A percentile compares a stretch with the other conserved stretches of the same genome.
phyloP scores from a whole-genome alignment of 805 yeast genomes.

The Wickerhamiella lipophila region DNA sequence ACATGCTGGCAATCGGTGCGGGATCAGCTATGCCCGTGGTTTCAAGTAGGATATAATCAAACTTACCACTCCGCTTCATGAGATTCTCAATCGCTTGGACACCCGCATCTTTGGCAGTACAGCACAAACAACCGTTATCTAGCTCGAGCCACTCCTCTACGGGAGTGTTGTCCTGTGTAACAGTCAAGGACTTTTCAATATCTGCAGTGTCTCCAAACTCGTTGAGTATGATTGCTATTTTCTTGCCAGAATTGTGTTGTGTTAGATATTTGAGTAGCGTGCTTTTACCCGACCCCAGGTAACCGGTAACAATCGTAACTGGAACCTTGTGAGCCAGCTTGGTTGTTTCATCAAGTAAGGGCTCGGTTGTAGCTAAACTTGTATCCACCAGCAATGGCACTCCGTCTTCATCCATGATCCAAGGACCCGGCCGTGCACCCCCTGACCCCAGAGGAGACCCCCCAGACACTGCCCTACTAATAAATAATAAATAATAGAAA shows the following conservation, averaged over 20 bases:
- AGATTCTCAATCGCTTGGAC: constrained; percentile 86
- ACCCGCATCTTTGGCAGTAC: constrained; percentile 91
- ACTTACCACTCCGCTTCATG: constrained; percentile 54
- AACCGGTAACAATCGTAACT: constrained; percentile 86
- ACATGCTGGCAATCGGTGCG: constrained; percentile 92
- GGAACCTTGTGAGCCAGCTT: constrained; percentile 41
- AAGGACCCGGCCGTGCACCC: too few relatives aligned
- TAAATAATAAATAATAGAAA: neutral
- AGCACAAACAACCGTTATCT: constrained; percentile 94
- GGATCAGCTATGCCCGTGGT: constrained; percentile 98
- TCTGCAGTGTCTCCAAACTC: constrained; percentile 81
- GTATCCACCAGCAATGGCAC: constrained; percentile 24
- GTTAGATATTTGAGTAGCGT: constrained; percentile 71
- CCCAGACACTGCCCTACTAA: neutral
- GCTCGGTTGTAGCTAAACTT: constrained; percentile 1
- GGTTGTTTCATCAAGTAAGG: neutral
- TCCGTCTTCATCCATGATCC: constrained; percentile 19
- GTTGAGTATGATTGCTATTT: constrained; percentile 80
- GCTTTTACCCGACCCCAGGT: constrained; percentile 83
- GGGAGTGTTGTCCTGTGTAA: constrained; percentile 36
- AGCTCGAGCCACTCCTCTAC: constrained; percentile 92
- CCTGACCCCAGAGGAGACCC: too few relatives aligned
- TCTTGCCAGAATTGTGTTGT: constrained; percentile 44
- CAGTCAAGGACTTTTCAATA: constrained; percentile 75
- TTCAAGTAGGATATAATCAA: constrained; percentile 84